Conservation (phyloP, 164 flowering plant genomes). For the Vitis rotundifolia region DNA sequence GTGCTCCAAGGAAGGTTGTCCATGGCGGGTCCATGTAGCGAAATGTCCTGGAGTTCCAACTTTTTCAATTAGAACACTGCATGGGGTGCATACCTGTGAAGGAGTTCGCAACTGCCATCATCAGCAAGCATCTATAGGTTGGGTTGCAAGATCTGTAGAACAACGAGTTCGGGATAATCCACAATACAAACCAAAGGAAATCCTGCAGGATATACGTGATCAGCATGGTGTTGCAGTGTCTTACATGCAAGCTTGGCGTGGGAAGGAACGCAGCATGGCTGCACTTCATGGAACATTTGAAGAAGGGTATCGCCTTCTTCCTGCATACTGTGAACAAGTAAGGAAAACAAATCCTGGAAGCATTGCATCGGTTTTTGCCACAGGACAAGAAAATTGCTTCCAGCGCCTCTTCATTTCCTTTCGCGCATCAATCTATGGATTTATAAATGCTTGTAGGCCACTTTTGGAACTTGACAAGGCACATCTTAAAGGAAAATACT, state of each 20-base stretch:
- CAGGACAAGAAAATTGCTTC: conserved; percentile 87
- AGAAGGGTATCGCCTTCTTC: conserved; percentile 55
- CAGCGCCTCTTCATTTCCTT: conserved; percentile 86
- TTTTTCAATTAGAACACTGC: conserved; percentile 81
- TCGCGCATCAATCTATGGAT: conserved; percentile 90
- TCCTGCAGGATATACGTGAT: conserved; percentile 81
- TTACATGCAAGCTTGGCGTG: conserved; percentile 99
- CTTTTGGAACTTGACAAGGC: conserved; percentile 88
- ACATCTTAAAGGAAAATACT: conserved; percentile 86
- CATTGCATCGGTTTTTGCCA: conserved; percentile 76
- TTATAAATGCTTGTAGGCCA: conserved; percentile 88
- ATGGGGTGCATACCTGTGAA: conserved; percentile 91
- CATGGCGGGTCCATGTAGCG: conserved; percentile 98
- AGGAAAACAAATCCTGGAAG: conserved; percentile 51
- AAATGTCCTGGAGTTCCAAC: conserved; percentile 87
- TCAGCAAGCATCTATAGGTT: conserved; percentile 96
- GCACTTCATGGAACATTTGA: conserved; percentile 71
- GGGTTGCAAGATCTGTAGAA: conserved; percentile 99
- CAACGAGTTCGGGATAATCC: conserved; percentile 87
- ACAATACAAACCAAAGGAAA: conserved; percentile 92
- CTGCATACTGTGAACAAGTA: conserved; percentile 49
- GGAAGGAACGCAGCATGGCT: conserved; percentile 98
- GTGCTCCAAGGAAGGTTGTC: conserved; percentile 95
- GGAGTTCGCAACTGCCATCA: conserved; percentile 90
- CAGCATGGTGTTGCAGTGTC: conserved; percentile 97